Base-by-base conservation (phyloP, 2,329 filamentous ascomycete species). In the Teratosphaeria zuluensis region DNA sequence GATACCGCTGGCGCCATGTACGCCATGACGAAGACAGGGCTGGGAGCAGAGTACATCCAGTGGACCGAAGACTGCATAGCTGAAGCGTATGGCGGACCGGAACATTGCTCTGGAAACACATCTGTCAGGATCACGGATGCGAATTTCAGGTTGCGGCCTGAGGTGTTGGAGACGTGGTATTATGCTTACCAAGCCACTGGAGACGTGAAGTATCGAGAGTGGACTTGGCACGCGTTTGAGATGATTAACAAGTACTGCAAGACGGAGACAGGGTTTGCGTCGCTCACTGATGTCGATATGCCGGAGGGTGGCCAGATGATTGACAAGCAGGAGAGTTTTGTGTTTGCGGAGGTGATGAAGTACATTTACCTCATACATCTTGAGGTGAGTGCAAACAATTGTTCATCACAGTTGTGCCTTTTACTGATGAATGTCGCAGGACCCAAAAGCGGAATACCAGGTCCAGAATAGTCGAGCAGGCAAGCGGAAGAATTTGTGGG, bases 341-440 rank as follows among this genome's bases (percentile, higher is more conserved):
- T 62, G 52, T 62, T 62, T 31, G 60, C 60, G 6, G 60, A 62
- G 35, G 55, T 62, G 16, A 16, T 58, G 51, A 62, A 62, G 58
- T 62, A 78, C 61, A 76, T 77, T 32, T 77, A 75, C 61, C 66
- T 78, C 31, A 63, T 53, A 73, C 62, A 61, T 76, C 57, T 55
- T 7, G 38, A 46, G 21, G 55, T 56, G 19, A 56, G 35, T 19
- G 2, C 16, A 21, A n/a, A 6, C 2, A 8, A 9, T 8, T 21
- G n/a, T 46, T 1, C 19, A 46, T 19, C 14, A 11, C 12, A n/a
- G 3, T 7, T 46, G 7, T 46, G 14, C n/a, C 1, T 46, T 16
- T 19, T 46, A 48, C 42, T 48, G 42, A 53, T 8, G 24, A 11
- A 2, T 7, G 14, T 19, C 8, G 19, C 19, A 31, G 32, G 52